Conservation (phyloP, 2,329 filamentous ascomycete species). For the Ceratocystis cubensis region DNA sequence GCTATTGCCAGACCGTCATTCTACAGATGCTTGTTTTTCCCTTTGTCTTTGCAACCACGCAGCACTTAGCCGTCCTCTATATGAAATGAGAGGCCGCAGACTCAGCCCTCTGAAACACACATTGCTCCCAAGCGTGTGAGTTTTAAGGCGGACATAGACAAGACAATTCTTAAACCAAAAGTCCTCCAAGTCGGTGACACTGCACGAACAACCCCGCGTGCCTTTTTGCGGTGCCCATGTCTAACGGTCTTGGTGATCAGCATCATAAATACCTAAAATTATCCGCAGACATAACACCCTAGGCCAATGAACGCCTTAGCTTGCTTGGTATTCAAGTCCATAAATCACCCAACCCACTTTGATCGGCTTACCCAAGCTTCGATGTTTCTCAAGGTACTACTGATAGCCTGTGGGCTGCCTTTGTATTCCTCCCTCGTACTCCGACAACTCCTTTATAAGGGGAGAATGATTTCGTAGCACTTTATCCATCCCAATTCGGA, state of each 20-base stretch:
- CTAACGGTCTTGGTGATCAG: neutral
- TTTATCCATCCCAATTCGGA: neutral
- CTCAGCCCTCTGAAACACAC: neutral
- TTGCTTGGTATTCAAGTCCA: neutral
- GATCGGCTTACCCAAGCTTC: neutral
- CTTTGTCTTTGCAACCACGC: no score
- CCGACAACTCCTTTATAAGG: neutral
- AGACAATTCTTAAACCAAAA: neutral
- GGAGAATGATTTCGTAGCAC: neutral
- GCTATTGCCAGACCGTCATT: no score
- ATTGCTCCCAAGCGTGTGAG: neutral
- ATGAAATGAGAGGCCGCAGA: neutral
- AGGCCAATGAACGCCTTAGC: neutral
- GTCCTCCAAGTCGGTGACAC: neutral
- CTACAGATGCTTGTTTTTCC: no score
- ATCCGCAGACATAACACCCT: neutral
- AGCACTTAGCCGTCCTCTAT: no score
- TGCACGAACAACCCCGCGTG: neutral
- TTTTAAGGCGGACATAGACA: neutral
- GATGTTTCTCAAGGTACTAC: neutral
- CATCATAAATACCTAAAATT: neutral
- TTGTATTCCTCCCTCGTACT: neutral
- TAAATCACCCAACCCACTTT: neutral
- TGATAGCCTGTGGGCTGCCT: neutral
- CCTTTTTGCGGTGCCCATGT: neutral